Evolutionary conservation across 176 grass and related monocot species (phyloP).

Genomic region (bread wheat (Triticum aestivum)): IWGSC_CS_RefSeq_v2.1 NC_057811.1:470115067-470115566

Average conservation of each 20-base stretch:
- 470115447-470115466: constrained; percentile 64
- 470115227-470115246: background rate
- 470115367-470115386: background rate
- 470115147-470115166: background rate
- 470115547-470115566: constrained; percentile 56
- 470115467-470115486: constrained; percentile 73
- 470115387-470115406: background rate
- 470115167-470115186: constrained; percentile 11
- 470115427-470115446: background rate
- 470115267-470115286: constrained; percentile 9
- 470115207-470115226: constrained; percentile 14
- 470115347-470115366: background rate
- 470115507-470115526: constrained; percentile 61
- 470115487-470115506: constrained; percentile 56
- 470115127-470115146: background rate
- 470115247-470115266: background rate
- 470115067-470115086: background rate
- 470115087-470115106: background rate
- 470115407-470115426: constrained; percentile 13
- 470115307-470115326: constrained; percentile 31
- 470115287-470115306: background rate
- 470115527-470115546: constrained; percentile 72
- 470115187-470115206: constrained; percentile 13
- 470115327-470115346: background rate
- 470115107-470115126: background rate